Base-by-base conservation (phyloP, 2,329 filamentous ascomycete genomes). In the Ceratocystis smalleyi region DNA sequence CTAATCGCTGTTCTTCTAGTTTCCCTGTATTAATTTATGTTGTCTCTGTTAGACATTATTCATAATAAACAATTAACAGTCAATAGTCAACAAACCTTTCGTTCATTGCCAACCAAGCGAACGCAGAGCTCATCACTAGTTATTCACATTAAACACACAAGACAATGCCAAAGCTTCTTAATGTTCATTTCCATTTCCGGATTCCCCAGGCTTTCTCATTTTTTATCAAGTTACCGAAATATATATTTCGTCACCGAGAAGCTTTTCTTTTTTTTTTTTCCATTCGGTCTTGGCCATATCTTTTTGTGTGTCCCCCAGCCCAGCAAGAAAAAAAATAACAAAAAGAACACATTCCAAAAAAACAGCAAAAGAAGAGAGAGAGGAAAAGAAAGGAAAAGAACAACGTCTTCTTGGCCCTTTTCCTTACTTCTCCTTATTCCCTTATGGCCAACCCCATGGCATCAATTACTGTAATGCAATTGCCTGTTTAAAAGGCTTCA, bases 271-370 rank as follows among this genome's bases (percentile, higher is more conserved):
- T 12, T 35, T 35, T 35, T 8, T 40, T 40, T 40, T 8, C 35
- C 35, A 40, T 40, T 40, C 35, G 35, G 35, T 40, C 10, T 64
- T 51, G 45, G 43, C 61, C 65, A 64, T 57, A 57, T 66, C 63
- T 51, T 64, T 65, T 66, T 66, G 65, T 66, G 65, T 55, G 49
- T 35, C 54, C 59, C 59, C 62, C 62, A 66, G 65, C 65, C 59
- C 62, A 63, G 51, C 62, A 64, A 55, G 47, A 57, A 57, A 64
- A 64, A 40, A 51, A 63, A 61, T 32, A 40, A 61, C 43, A 32
- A 32, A 47, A 30, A 45, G 59, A 40, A 54, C 27, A 54, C 27
- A 51, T n/a, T 30, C 61, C 45, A 63, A 54, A 63, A 61, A 55
- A 66, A 64, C 62, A 63, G 40, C 62, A 64, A 55, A 32, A 57